phyloP scores from a whole-genome alignment of 495 filamentous ascomycete genomes.

The Schizothecium vesticola region DNA sequence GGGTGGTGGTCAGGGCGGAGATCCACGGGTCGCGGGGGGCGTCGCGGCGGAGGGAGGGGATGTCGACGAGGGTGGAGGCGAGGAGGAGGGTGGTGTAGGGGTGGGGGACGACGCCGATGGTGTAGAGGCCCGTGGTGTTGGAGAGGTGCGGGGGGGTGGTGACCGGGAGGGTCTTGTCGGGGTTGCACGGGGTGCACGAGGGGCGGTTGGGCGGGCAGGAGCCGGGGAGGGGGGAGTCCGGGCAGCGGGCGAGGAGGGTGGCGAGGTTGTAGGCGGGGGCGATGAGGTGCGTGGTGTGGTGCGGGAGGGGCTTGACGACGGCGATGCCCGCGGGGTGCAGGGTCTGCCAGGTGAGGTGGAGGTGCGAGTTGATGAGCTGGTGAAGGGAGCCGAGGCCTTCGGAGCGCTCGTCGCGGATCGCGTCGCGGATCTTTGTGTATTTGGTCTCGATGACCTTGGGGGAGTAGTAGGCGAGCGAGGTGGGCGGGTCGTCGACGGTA shows the following conservation, averaged over 20 bases:
- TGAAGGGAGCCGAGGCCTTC: constrained; percentile 59
- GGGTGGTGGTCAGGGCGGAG: constrained; percentile 59
- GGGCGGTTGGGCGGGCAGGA: constrained; percentile 83
- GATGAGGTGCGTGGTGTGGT: constrained; percentile 66
- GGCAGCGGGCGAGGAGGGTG: constrained; percentile 64
- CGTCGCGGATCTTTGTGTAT: constrained; percentile 63
- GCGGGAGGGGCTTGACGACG: constrained; percentile 69
- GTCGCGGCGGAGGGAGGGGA: constrained; percentile 66
- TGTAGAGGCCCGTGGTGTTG: constrained; percentile 63
- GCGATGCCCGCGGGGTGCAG: constrained; percentile 67
- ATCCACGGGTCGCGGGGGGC: constrained; percentile 81
- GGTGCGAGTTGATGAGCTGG: constrained; percentile 74
- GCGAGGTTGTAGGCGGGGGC: constrained; percentile 66
- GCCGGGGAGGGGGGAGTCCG: constrained; percentile 58
- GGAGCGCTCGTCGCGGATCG: constrained; percentile 48
- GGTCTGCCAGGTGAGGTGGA: constrained; percentile 81
- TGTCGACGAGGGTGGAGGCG: constrained; percentile 47
- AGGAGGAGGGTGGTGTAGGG: constrained; percentile 76
- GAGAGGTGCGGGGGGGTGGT: constrained; percentile 52
- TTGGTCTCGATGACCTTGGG: constrained; percentile 49
- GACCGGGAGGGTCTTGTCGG: constrained; percentile 51
- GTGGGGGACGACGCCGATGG: constrained; percentile 82
- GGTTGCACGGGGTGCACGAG: constrained; percentile 67
- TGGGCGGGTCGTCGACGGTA: constrained; percentile 55
- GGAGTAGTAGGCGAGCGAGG: constrained; percentile 75